These are phyloP conservation scores for Coemansia biformis DNA, from an alignment of 192 early-diverging fungal species.

Conservation along the genomic window DNA sequence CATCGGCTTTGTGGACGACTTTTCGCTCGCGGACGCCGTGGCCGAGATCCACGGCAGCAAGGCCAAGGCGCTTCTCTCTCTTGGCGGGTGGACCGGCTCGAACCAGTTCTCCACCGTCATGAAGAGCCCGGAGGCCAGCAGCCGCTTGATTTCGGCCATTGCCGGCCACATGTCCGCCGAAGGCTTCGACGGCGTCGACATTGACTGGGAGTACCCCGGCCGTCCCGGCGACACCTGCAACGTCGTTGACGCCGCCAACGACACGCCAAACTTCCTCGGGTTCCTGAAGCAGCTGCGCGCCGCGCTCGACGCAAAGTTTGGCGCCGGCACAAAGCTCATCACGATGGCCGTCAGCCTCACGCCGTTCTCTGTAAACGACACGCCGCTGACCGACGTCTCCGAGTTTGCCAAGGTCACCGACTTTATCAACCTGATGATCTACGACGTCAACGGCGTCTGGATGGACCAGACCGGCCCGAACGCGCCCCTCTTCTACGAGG, in stretches of 20 bases:
- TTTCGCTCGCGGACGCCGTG: constrained; percentile 46
- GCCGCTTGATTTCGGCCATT: constrained; percentile 34
- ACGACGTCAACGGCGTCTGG: constrained; percentile 60
- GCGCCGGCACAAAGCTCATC: constrained; percentile 49
- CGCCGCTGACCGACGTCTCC: constrained; percentile 49
- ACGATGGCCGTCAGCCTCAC: constrained; percentile 58
- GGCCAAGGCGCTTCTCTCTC: constrained; percentile 58
- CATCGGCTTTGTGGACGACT: constrained; percentile 30
- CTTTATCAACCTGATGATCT: constrained; percentile 63
- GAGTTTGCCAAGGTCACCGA: constrained; percentile 59
- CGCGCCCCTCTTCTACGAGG: constrained; percentile 49
- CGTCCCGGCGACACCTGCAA: constrained; percentile 25
- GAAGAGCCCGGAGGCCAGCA: constrained; percentile 19
- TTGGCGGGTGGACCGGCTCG: constrained; percentile 67
- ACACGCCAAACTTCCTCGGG: constrained; percentile 58
- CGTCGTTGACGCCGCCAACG: constrained; percentile 47
- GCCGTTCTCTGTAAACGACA: constrained; percentile 50
- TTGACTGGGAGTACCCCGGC: constrained; percentile 70
- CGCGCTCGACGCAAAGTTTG: constrained; percentile 12
- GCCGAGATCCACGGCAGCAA: constrained; percentile 47
- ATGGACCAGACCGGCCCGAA: constrained; percentile 53
- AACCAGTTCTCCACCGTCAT: constrained; percentile 48
- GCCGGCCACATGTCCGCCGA: constrained; percentile 46
- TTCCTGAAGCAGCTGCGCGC: constrained; percentile 54
- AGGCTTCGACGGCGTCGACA: constrained; percentile 55